Evolutionary conservation across 495 filamentous ascomycete genomes (phyloP).

Genomic region (Neurospora sp.): DNA sequence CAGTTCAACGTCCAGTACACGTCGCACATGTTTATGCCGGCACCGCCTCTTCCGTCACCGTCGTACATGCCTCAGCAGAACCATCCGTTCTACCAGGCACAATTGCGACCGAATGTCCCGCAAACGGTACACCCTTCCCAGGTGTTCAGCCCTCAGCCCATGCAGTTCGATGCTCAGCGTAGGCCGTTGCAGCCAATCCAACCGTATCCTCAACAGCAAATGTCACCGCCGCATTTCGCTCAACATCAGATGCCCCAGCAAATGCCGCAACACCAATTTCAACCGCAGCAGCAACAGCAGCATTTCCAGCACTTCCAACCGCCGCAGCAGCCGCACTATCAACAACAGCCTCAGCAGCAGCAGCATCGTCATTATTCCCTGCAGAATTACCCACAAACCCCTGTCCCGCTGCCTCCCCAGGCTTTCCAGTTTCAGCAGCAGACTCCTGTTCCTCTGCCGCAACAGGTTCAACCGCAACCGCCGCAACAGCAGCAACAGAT

Average conservation of each 20-base stretch:
- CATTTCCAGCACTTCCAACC: not conserved
- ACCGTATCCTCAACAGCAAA: not conserved
- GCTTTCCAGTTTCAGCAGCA: not conserved
- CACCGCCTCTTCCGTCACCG: conserved; percentile 7
- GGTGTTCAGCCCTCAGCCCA: not conserved
- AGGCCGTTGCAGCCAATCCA: not conserved
- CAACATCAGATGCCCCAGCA: conserved; percentile 2
- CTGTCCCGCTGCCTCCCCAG: not conserved
- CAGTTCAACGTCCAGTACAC: conserved; percentile 24
- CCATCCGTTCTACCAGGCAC: conserved; percentile 7
- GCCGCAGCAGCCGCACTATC: not conserved
- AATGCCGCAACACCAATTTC: conserved; percentile 4
- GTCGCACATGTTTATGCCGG: conserved; percentile 30
- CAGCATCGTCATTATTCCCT: not conserved
- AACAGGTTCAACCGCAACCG: not conserved
- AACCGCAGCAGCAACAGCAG: not conserved
- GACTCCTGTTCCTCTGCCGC: not conserved
- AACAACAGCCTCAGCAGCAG: not conserved
- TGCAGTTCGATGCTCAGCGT: not conserved
- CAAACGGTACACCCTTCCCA: not conserved
- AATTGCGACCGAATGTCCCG: not conserved
- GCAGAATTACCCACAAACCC: not conserved
- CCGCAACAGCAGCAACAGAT: not conserved
- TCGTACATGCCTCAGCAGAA: conserved; percentile 2
- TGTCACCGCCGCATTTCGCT: not conserved